Percentiles rank a stretch among this genome's conserved stretches.
phyloP scores from a whole-genome alignment of 2,329 filamentous ascomycete species.

The Ceratocystiopsis sp. region DNA sequence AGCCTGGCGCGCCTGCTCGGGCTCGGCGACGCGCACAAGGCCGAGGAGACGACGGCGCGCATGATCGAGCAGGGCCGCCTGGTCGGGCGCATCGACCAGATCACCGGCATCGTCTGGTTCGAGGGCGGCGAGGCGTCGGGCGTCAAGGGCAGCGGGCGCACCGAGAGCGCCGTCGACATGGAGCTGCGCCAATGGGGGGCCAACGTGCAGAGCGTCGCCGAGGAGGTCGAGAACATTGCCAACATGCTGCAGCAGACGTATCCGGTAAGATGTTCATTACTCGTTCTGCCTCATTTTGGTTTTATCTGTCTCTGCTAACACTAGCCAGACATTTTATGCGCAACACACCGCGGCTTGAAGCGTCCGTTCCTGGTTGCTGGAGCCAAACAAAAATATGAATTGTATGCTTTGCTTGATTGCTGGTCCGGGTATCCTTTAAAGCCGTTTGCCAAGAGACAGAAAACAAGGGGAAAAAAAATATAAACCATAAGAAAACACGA shows the following conservation, averaged over 20 bases:
- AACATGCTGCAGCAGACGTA: constrained; percentile 67
- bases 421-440: too few relatives aligned
- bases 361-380: too few relatives aligned
- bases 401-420: too few relatives aligned
- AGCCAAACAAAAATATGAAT: too few relatives aligned
- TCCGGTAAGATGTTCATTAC: constrained; percentile 29
- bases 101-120: constrained; percentile 77
- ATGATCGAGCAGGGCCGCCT: constrained; percentile 95
- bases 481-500: too few relatives aligned
- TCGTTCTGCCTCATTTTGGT: too few relatives aligned
- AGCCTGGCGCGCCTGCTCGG: constrained; percentile 63
- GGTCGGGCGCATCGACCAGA: constrained; percentile 83
- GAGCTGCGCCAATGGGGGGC: constrained; percentile 77
- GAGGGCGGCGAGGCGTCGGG: constrained; percentile 55
- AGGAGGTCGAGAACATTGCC: constrained; percentile 66
- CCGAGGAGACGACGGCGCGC: constrained; percentile 76
- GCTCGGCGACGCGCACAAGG: constrained; percentile 52
- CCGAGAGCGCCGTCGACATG: constrained; percentile 44
- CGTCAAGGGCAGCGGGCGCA: constrained; percentile 48
- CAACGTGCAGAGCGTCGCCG: constrained; percentile 70
- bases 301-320: too few relatives aligned
- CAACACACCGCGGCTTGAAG: too few relatives aligned
- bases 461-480: too few relatives aligned
- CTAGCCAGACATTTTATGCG: too few relatives aligned
- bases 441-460: too few relatives aligned